phyloP scores from a whole-genome alignment of 2,329 filamentous ascomycete genomes.

The Monosporascus sp. region DNA sequence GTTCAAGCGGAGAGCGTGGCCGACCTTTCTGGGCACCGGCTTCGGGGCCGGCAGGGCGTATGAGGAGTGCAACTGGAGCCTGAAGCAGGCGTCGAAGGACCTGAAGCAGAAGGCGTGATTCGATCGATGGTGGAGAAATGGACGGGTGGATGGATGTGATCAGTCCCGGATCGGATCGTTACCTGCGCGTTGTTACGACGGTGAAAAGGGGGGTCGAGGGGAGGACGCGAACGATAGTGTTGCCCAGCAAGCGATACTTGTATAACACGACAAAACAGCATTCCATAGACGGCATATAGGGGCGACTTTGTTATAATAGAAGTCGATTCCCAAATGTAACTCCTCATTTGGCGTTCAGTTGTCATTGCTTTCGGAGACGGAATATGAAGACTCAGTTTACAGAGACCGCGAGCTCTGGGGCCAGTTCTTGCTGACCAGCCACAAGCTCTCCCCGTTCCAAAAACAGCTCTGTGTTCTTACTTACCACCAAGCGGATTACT shows the following conservation, averaged over 20 bases:
- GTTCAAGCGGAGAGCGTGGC: conserved; percentile 97
- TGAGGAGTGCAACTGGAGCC: conserved; percentile 90
- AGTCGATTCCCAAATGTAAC: background rate
- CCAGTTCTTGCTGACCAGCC: background rate
- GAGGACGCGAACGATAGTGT: background rate
- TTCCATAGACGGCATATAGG: background rate
- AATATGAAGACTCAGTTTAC: background rate
- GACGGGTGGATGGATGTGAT: background rate
- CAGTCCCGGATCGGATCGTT: too few relatives aligned
- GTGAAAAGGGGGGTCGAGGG: too few relatives aligned
- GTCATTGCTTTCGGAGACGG: background rate
- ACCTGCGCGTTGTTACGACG: too few relatives aligned
- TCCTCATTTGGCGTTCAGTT: background rate
- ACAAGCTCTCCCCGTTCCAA: too few relatives aligned
- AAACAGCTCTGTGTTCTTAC: too few relatives aligned
- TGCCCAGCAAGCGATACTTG: background rate
- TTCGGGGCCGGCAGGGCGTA: conserved; percentile 96
- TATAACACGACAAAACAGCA: background rate
- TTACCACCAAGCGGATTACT: too few relatives aligned
- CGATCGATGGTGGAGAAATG: too few relatives aligned
- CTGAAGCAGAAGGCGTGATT: conserved; percentile 46
- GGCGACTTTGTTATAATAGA: background rate
- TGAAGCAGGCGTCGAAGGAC: conserved; percentile 56
- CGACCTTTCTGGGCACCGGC: conserved; percentile 87
- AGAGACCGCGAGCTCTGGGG: too few relatives aligned